Percentiles rank a stretch among this genome's conserved stretches.
Evolutionary conservation across 1,139 yeast genomes (phyloP).

Genomic region (Yamadazyma trypodendri): DNA sequence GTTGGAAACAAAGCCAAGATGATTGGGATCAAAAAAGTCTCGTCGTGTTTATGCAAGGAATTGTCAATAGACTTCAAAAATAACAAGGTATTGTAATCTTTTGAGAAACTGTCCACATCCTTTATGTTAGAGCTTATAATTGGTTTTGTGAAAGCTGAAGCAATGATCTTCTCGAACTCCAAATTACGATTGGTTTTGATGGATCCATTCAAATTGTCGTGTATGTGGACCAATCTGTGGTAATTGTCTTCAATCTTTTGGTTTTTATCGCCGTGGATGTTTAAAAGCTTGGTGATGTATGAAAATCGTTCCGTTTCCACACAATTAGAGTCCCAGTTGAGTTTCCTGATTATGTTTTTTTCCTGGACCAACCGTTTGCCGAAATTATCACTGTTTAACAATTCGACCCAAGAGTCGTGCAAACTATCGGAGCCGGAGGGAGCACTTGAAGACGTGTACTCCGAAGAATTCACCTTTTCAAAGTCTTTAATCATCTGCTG

Average conservation of each 20-base stretch:
- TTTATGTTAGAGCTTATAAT: constrained; percentile 18
- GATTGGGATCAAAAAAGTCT: constrained; percentile 39
- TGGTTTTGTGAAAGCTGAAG: constrained; percentile 28
- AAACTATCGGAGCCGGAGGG: constrained; percentile 21
- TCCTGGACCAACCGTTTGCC: constrained; percentile 27
- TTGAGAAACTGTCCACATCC: constrained; percentile 20
- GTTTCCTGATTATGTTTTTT: constrained; percentile 31
- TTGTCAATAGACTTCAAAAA: constrained; percentile 39
- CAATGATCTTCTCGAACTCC: constrained; percentile 33
- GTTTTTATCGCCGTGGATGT: constrained; percentile 5
- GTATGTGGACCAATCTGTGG: constrained; percentile 22
- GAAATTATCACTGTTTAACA: constrained; percentile 22
- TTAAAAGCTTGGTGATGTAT: constrained; percentile 29
- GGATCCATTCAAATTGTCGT: constrained; percentile 24
- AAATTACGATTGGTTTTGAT: constrained; percentile 31
- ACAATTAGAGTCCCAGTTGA: constrained; percentile 42
- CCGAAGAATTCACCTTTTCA: constrained; percentile 26
- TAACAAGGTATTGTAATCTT: constrained; percentile 30
- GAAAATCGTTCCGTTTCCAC: constrained; percentile 28
- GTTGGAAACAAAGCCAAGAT: constrained; percentile 31
- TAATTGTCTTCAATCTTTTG: constrained; percentile 15
- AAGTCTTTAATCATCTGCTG: constrained; percentile 31
- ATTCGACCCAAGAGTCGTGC: constrained; percentile 9
- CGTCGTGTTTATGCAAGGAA: constrained; percentile 42
- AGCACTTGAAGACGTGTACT: constrained; percentile 14